These are phyloP conservation scores for Sugiyamaella valdiviana DNA, from an alignment of 805 yeast species.

Conservation along the genomic window DNA sequence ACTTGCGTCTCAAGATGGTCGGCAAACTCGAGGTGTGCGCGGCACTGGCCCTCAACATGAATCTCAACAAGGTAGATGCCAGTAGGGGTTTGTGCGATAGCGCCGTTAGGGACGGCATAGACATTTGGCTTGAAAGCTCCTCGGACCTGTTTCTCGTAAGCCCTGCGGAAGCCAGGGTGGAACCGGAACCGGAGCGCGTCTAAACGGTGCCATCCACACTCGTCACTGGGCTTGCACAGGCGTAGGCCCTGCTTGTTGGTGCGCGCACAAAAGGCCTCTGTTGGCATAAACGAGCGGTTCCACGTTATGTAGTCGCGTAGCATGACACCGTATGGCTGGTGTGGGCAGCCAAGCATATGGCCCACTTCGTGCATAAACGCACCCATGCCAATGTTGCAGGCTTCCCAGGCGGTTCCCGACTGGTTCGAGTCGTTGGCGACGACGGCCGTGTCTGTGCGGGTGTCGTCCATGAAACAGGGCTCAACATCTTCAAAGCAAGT, in stretches of 20 bases:
- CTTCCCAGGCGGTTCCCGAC: conserved; percentile 87
- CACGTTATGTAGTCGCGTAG: conserved; percentile 73
- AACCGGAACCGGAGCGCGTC: conserved; percentile 71
- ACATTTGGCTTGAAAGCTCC: conserved; percentile 40
- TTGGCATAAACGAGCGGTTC: conserved; percentile 74
- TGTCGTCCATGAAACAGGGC: conserved; percentile 65
- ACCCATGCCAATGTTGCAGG: conserved; percentile 77
- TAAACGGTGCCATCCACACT: conserved; percentile 82
- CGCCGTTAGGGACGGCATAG: conserved; percentile 42
- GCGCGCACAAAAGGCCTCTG: conserved; percentile 48
- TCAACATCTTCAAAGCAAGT: conserved; percentile 62
- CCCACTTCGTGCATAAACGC: conserved; percentile 97
- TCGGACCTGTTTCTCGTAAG: conserved; percentile 44
- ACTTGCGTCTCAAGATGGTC: conserved; percentile 57
- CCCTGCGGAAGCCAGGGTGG: conserved; percentile 74
- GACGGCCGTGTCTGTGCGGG: conserved; percentile 51
- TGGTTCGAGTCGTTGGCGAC: conserved; percentile 90
- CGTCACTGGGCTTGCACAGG: conserved; percentile 43
- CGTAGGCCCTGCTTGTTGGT: conserved; percentile 33
- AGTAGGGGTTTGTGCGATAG: conserved; percentile 45
- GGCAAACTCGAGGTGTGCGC: conserved; percentile 54
- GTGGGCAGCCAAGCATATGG: conserved; percentile 86
- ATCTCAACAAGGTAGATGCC: conserved; percentile 76
- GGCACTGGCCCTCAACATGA: conserved; percentile 49
- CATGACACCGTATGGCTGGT: conserved; percentile 87